Conservation (phyloP, 441 rosid species). For the Brassica balearica region DNA sequence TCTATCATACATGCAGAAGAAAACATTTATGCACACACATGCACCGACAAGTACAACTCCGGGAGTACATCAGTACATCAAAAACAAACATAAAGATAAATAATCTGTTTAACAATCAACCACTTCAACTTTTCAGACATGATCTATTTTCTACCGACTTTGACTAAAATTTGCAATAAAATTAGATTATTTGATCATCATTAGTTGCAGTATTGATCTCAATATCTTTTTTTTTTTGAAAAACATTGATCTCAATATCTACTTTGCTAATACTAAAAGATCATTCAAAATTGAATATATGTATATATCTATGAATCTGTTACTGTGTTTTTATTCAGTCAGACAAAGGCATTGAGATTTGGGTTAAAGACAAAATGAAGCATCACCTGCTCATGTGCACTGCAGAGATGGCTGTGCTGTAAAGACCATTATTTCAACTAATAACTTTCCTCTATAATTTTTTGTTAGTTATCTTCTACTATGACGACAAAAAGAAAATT, state of each 20-base stretch:
- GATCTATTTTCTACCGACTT: not conserved
- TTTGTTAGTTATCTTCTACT: conserved; percentile 15
- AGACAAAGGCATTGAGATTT: conserved; percentile 44
- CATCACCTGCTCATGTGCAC: conserved; percentile 45
- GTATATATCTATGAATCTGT: not conserved
- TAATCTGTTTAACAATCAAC: conserved; percentile 13
- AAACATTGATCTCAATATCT: not conserved
- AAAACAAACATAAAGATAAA: not conserved
- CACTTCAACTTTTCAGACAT: conserved; percentile 15
- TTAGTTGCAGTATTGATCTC: not conserved
- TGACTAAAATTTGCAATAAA: not conserved
- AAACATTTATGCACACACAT: not conserved
- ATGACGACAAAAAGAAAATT: conserved; percentile 11
- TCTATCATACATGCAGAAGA: not conserved
- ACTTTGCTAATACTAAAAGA: not conserved
- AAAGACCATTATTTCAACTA: conserved; percentile 39
- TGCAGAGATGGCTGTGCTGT: conserved; percentile 49
- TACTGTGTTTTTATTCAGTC: conserved; percentile 23
- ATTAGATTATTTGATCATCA: not conserved
- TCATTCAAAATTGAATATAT: not conserved
- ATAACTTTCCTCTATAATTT: conserved; percentile 20
- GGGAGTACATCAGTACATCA: conserved; percentile 27
- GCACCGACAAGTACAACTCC: conserved; percentile 35
- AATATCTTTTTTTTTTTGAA: no score
- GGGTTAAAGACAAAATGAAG: conserved; percentile 26